Percentiles rank a stretch among this genome's conserved stretches.
phyloP scores from a whole-genome alignment of 352 stramenopile species.

The Phytopythium boreale region DNA sequence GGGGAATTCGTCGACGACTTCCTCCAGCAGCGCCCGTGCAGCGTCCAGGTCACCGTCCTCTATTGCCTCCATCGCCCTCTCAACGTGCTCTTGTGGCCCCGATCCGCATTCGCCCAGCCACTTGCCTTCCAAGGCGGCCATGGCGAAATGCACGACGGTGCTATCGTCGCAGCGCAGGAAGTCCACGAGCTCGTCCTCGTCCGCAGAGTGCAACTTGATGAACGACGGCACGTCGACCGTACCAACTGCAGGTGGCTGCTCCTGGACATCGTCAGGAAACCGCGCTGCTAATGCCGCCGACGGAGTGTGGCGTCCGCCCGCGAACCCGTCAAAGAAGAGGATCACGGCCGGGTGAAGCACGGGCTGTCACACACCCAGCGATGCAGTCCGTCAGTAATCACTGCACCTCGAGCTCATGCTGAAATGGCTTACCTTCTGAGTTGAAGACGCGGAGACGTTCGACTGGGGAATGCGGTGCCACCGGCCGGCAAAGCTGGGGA shows the following conservation, averaged over 20 bases:
- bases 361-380: constrained; percentile 21
- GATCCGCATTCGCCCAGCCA: constrained; percentile 61
- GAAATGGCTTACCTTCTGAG: not conserved
- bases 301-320: constrained; percentile 49
- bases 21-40: constrained; percentile 43
- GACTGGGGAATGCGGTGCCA: constrained; percentile 57
- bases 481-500: constrained; percentile 41
- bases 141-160: constrained; percentile 69
- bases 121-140: constrained; percentile 64
- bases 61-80: constrained; percentile 20
- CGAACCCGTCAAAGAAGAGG: constrained; percentile 79
- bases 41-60: constrained; percentile 32
- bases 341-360: constrained; percentile 62
- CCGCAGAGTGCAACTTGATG: constrained; percentile 60
- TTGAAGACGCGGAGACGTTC: not conserved
- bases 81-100: constrained; percentile 36
- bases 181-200: constrained; percentile 58
- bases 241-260: constrained; percentile 5
- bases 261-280: constrained; percentile 51
- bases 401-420: not conserved
- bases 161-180: constrained; percentile 69
- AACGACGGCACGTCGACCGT: constrained; percentile 48
- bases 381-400: constrained; percentile 1
- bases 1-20: constrained; percentile 43
- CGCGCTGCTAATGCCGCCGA: constrained; percentile 55